Percentiles rank a stretch among this genome's conserved stretches.
Evolutionary conservation across 331 rosid genomes (phyloP).

Genomic region (Quercus lobata): DNA sequence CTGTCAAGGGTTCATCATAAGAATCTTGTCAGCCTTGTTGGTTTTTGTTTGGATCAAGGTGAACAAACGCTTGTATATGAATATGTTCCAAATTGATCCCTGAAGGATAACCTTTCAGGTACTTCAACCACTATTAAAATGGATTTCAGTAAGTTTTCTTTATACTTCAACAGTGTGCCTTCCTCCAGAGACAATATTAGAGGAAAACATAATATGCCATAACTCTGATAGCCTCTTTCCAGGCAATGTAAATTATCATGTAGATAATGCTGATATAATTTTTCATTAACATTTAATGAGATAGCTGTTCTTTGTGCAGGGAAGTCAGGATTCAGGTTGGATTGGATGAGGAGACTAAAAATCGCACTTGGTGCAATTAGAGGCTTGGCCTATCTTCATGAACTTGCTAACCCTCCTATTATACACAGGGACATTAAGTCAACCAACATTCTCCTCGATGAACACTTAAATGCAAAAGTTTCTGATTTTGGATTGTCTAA

Average conservation of each 20-base stretch:
- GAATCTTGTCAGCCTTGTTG: no score
- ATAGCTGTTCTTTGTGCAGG: no score
- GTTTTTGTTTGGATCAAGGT: no score
- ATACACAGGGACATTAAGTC: slow-evolving; percentile 21
- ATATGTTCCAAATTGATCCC: slow-evolving; percentile 50
- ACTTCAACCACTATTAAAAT: no score
- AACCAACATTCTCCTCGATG: background rate
- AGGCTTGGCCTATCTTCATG: slow-evolving; percentile 53
- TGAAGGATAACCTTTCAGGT: slow-evolving; percentile 28
- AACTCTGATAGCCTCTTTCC: no score
- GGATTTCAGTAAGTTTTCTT: no score
- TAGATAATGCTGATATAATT: no score
- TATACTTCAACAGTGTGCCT: no score
- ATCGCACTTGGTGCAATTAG: slow-evolving; percentile 42
- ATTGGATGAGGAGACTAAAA: slow-evolving; percentile 49
- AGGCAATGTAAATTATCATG: no score
- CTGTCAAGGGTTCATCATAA: slow-evolving; percentile 7
- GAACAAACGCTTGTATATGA: slow-evolving; percentile 50
- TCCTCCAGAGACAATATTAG: no score
- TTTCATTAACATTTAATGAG: no score
- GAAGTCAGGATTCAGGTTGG: slow-evolving; percentile 48
- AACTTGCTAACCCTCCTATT: slow-evolving; percentile 52
- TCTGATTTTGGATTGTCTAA: background rate
- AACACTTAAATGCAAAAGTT: background rate
- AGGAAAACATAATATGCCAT: no score